Base-by-base conservation (phyloP, 2,329 filamentous ascomycete genomes). In the Sarocladium strictum region DNA sequence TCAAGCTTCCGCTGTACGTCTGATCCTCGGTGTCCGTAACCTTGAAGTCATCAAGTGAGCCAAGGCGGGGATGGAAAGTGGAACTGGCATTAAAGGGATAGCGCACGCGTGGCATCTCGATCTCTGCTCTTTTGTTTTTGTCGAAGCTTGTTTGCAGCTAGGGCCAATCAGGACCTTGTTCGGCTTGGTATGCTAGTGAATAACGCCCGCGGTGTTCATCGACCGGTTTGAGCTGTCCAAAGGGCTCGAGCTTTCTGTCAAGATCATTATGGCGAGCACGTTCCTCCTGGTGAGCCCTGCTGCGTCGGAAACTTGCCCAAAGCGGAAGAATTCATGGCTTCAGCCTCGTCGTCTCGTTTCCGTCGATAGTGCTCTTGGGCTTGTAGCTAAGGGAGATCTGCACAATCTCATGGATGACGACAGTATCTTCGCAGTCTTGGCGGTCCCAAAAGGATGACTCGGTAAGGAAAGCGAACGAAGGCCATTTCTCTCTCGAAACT, bases 101-200 rank as follows among this genome's bases (percentile, higher is more conserved):
- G 63, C 76, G 17, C 69, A 75, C 24, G 71, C 77, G 14, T 79
- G 74, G 74, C 45, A 66, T 3, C 59, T 78, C 7, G 73, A 79
- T 56, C 69, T 79, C 50, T 53, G 57, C 3, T 71, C 64, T 2
- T 75, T 71, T 61, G 71, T 60, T 0, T 65, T 62, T 40, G 58
- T 70, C 38, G 58, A 59, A 41, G 64, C 45, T n/a, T n/a, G 53
- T 79, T 80, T 57, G 70, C 65, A 10, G 57, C 58, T 3, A 56
- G 64, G 14, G 56, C 60, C 1, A 58, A 61, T 19, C 41, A 58
- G 10, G 45, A 52, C 5, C 60, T 77, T 27, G 67, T 69, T 3
- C 63, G 76, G 10, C 60, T 78, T 17, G 75, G 78, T 55, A 64
- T 68, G 2, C 57, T 78, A 0, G 55, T 78, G 7, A 64, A 69